Base-by-base conservation (phyloP, 257 asterid genomes). In the Solanum appendiculatum region DNA sequence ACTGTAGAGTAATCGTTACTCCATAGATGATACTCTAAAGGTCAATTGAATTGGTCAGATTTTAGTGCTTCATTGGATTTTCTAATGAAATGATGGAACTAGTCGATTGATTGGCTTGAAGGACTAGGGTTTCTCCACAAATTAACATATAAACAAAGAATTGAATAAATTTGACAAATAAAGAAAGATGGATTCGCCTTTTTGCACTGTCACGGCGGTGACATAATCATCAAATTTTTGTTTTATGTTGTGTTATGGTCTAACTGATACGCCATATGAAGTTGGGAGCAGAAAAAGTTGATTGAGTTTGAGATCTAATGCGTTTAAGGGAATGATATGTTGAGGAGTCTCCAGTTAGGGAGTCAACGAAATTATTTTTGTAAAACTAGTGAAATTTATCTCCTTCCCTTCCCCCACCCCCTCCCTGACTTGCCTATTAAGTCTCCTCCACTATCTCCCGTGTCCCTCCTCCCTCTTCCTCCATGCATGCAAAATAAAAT, bases 81-180 rank as follows among this genome's bases (percentile, higher is more conserved):
- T 94, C 58, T 88, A 86, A 81, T 95, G 98, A 31, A 96, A 75
- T 2, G 94, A 87, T 37, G 23, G 36, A 77, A 96, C 87, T 6
- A 88, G 89, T 94, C 99, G 29, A 75, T 23, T 23, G 96, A 73
- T 91, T 87, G 77, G 94, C 97, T 14, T 88, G 90, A 68, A 96
- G 74, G 18, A 95, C 96, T 0, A 92, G 91, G 77, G 98, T 93
- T 75, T 72, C 73, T 73, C 88, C 92, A 8, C 89, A 91, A 40
- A 95, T 89, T 75, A 96, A 89, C 66, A 89, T 81, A 16, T 97
- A 97, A 73, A 96, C 97, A 75, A 96, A 96, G 91, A 96, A 95
- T 40, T 96, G 99, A 86, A 96, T 90, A 85, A 91, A 84, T 37
- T 36, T n/a, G 88, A 92, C 37, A 84, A 88, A 31, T 34, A 93